Conservation (phyloP, 768 basidiomycete species). For the Suillus spraguei region DNA sequence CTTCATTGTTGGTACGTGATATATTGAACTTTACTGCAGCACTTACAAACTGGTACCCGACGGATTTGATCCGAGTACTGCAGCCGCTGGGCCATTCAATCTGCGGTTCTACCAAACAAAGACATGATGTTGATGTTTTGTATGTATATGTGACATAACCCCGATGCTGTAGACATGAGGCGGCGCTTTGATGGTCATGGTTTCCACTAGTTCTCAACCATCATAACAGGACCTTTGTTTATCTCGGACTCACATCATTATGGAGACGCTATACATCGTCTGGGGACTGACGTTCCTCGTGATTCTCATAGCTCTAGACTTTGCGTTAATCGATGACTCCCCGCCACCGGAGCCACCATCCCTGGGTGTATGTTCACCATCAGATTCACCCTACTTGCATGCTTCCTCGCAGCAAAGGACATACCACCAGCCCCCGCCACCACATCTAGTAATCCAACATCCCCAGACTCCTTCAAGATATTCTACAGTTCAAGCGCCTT, state of each 20-base stretch:
- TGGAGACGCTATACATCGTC: neutral
- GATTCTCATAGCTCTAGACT: neutral
- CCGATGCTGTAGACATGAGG: neutral
- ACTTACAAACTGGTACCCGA: too few relatives aligned
- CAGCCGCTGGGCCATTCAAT: neutral
- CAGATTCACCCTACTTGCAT: neutral
- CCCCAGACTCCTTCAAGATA: neutral
- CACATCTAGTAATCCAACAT: neutral
- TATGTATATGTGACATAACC: neutral
- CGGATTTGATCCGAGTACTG: neutral
- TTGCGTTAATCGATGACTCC: neutral
- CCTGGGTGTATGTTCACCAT: neutral
- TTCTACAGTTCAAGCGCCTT: neutral
- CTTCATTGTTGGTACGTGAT: constrained; percentile 79
- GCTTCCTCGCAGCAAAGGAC: neutral
- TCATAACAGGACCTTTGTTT: neutral
- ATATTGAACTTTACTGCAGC: neutral
- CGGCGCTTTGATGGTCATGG: neutral
- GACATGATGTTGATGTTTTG: neutral
- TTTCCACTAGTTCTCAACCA: neutral
- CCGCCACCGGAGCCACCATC: neutral
- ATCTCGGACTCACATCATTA: neutral
- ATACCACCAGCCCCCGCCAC: neutral
- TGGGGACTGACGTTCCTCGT: neutral
- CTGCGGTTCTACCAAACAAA: neutral